Base-by-base conservation (phyloP, 805 yeast species). In the Kodamaea lidongshanica region DNA sequence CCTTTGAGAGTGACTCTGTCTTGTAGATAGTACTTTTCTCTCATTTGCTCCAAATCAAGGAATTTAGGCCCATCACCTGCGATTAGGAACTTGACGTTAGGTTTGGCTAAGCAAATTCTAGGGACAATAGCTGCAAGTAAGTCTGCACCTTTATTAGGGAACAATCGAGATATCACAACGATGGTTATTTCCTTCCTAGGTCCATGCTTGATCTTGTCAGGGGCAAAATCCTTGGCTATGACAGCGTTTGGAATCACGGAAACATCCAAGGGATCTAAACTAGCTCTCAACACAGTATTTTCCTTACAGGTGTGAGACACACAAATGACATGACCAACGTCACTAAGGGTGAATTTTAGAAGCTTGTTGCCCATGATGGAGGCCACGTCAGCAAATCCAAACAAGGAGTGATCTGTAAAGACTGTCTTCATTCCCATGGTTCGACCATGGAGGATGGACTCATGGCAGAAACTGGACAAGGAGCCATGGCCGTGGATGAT, bases 41-140 rank as follows among this genome's bases (percentile, higher is more conserved):
- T 70, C 88, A 88, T 88, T 53, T 92, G 99, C 52, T 88, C 96
- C 32, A 92, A 63, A 46, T 92, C 97, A 7, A 92, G 74, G 44
- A 82, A 87, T 46, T 85, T 84, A 1, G 99, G 99, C 0, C 99
- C 99, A 55, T 86, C 94, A 8, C 99, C 99, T 3, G 96, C 99
- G 26, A 92, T 76, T 2, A 89, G 54, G 42, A 92, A 88, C 30
- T 76, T 73, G 2, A 88, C 88, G 11, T 74, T 70, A 1, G 72
- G 67, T 32, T 77, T 71, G 10, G 59, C 52, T 5, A 61, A 47
- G 50, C 98, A 92, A 3, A 92, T 77, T 23, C 77, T 61, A 0
- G 99, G 99, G 13, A 92, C 81, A 9, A 86, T 70, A 1, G 85
- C 92, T 2, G 82, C 77, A 12, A 92, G 58, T 12, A 92, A 62